Percentiles rank a stretch among this genome's conserved stretches.
phyloP scores from a whole-genome alignment of 768 basidiomycete genomes.

The Rhizopogon vinicolor region DNA sequence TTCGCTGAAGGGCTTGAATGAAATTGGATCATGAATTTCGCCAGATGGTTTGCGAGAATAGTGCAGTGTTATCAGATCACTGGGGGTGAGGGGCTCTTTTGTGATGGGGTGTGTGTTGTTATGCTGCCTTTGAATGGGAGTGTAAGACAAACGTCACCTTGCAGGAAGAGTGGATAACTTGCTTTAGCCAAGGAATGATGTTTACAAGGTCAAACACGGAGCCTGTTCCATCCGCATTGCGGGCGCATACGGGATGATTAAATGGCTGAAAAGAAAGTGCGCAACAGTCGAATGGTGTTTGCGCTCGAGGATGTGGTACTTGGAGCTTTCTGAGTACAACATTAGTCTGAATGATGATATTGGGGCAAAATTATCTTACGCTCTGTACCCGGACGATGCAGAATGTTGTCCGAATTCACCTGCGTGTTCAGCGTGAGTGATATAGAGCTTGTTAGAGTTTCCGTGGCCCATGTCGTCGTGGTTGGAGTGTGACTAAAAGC shows the following conservation, averaged over 20 bases:
- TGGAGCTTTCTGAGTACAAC: constrained; percentile 52
- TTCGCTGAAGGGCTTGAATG: constrained; percentile 95
- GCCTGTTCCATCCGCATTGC: constrained; percentile 78
- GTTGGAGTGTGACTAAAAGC: not conserved
- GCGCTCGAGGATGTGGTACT: constrained; percentile 56
- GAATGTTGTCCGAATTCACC: constrained; percentile 81
- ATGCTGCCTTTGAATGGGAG: constrained; percentile 54
- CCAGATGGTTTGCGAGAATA: constrained; percentile 83
- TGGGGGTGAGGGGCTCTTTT: constrained; percentile 62
- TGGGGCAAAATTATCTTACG: constrained; percentile 36
- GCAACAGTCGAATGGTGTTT: constrained; percentile 88
- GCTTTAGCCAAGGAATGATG: constrained; percentile 95
- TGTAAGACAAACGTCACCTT: constrained; percentile 6
- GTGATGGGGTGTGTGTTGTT: constrained; percentile 78
- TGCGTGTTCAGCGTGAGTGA: constrained; percentile 85
- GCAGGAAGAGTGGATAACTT: constrained; percentile 21
- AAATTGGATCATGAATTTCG: constrained; percentile 92
- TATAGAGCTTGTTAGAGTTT: constrained; percentile 81
- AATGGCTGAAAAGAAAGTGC: constrained; percentile 90
- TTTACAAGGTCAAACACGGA: constrained; percentile 85
- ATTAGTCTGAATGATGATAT: constrained; percentile 6
- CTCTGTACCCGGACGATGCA: constrained; percentile 67
- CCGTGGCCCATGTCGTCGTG: constrained; percentile 67
- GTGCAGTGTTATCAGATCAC: constrained; percentile 74
- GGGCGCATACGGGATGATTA: constrained; percentile 80